A percentile compares a stretch with the other conserved stretches of the same genome.
Conservation (phyloP, 2,329 filamentous ascomycete genomes). For the Ophiosphaerella herpotricha region DNA sequence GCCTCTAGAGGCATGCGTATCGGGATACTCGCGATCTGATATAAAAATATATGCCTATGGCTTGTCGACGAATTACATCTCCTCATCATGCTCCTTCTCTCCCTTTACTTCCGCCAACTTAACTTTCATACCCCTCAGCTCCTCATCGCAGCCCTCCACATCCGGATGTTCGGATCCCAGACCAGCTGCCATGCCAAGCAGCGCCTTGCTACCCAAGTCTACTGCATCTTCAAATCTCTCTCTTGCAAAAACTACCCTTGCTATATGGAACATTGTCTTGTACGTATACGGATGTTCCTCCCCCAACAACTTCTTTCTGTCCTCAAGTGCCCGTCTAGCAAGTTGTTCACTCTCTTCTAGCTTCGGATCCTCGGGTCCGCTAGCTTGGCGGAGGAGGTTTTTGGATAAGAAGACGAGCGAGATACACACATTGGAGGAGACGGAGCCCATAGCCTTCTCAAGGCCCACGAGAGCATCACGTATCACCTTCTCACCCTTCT, state of each 20-base stretch:
- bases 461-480: constrained; percentile 2
- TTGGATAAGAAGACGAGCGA: constrained; percentile 12
- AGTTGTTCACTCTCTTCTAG: constrained; percentile 9
- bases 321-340: constrained; percentile 4
- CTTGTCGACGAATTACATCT: neutral
- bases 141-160: neutral
- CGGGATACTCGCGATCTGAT: no score
- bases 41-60: no score
- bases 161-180: constrained; percentile 11
- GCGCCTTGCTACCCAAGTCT: constrained; percentile 1
- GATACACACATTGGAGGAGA: constrained; percentile 6
- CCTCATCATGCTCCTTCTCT: constrained; percentile 3
- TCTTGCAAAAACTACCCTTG: constrained; percentile 6
- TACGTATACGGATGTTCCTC: constrained; percentile 11
- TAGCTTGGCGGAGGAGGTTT: constrained; percentile 6
- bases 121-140: constrained; percentile 1
- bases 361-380: neutral
- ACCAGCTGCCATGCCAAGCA: neutral
- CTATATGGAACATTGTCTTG: constrained; percentile 10
- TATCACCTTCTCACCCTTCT: constrained; percentile 9
- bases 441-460: constrained; percentile 10
- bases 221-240: constrained; percentile 9
- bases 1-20: no score
- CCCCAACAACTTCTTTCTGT: constrained; percentile 7
- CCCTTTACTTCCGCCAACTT: neutral